Percentiles rank a stretch among this genome's conserved stretches.
Evolutionary conservation across 2,329 filamentous ascomycete species (phyloP).

Genomic region (Colletotrichum liaoningense): DNA sequence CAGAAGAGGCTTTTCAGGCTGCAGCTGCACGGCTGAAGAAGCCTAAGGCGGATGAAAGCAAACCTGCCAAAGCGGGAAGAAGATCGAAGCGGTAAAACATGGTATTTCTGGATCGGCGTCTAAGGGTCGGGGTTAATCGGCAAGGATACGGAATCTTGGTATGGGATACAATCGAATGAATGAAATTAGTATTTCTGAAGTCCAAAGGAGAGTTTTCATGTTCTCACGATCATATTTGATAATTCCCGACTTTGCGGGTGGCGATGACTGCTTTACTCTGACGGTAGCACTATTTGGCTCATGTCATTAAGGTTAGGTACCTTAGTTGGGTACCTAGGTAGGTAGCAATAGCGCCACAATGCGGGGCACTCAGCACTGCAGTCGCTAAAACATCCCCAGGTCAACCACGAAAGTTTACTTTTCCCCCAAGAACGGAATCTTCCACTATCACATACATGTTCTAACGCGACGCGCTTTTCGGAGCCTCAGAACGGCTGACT

Average conservation of each 20-base stretch:
- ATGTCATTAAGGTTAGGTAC: too few species aligned
- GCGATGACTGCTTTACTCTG: background rate
- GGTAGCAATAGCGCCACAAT: conserved; percentile 1
- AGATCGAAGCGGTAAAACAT: conserved; percentile 17
- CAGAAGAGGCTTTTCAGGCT: conserved; percentile 71
- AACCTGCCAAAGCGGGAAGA: conserved; percentile 11
- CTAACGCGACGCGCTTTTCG: conserved; percentile 6
- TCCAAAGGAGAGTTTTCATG: background rate
- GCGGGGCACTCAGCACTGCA: conserved; percentile 17
- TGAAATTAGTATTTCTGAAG: background rate
- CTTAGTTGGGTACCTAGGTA: too few species aligned
- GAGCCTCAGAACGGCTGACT: background rate
- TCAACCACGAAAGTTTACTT: conserved; percentile 15
- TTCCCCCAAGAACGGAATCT: background rate
- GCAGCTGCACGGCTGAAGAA: conserved; percentile 62
- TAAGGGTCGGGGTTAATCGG: background rate
- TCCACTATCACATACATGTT: background rate
- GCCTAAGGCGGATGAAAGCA: conserved; percentile 41
- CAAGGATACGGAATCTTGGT: background rate
- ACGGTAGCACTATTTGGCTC: background rate
- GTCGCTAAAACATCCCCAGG: conserved; percentile 16
- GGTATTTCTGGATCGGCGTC: conserved; percentile 17
- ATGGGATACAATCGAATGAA: background rate
- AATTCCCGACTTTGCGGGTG: background rate
- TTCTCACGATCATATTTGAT: background rate